Evolutionary conservation across 129 eudicot species (phyloP).

Genomic region (Flaveria sonorensis): DNA sequence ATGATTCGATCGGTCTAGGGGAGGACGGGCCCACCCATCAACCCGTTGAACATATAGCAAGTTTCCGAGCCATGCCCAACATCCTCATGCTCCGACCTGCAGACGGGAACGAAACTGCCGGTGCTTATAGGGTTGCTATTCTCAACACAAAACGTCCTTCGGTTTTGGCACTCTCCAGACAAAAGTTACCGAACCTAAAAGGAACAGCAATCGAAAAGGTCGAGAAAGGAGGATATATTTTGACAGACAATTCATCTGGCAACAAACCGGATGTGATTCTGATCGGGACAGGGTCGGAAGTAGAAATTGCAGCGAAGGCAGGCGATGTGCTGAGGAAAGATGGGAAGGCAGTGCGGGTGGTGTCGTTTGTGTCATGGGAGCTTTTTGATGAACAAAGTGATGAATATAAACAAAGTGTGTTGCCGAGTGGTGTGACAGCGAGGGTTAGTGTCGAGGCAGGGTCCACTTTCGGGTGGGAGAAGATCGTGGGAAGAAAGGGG

Average conservation of each 20-base stretch:
- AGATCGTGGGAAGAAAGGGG: constrained; percentile 57
- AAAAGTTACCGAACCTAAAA: constrained; percentile 52
- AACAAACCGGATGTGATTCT: constrained; percentile 58
- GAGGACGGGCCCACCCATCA: constrained; percentile 75
- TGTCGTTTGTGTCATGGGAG: constrained; percentile 65
- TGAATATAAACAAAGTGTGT: constrained; percentile 57
- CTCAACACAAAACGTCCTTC: constrained; percentile 54
- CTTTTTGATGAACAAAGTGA: constrained; percentile 53
- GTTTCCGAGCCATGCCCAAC: constrained; percentile 80
- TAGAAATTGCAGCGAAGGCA: constrained; percentile 56
- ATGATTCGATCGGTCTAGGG: constrained; percentile 62
- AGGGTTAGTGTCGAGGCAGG: constrained; percentile 69
- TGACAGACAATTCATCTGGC: constrained; percentile 47
- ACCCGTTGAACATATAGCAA: constrained; percentile 63
- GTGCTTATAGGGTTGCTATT: constrained; percentile 52
- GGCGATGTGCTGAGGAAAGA: constrained; percentile 57
- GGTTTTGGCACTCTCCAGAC: constrained; percentile 60
- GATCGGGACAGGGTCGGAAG: constrained; percentile 64
- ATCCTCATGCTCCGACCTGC: constrained; percentile 70
- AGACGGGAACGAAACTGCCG: constrained; percentile 71
- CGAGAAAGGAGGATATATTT: constrained; percentile 57
- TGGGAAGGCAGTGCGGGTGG: constrained; percentile 60
- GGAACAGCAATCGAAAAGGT: constrained; percentile 59
- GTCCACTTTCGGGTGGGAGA: constrained; percentile 66
- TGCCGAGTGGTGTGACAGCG: constrained; percentile 47